Evolutionary conservation across 768 basidiomycete genomes (phyloP), one percentile per base, ranked within the genome.

Genomic region (Rhodotorula graminis): DNA sequence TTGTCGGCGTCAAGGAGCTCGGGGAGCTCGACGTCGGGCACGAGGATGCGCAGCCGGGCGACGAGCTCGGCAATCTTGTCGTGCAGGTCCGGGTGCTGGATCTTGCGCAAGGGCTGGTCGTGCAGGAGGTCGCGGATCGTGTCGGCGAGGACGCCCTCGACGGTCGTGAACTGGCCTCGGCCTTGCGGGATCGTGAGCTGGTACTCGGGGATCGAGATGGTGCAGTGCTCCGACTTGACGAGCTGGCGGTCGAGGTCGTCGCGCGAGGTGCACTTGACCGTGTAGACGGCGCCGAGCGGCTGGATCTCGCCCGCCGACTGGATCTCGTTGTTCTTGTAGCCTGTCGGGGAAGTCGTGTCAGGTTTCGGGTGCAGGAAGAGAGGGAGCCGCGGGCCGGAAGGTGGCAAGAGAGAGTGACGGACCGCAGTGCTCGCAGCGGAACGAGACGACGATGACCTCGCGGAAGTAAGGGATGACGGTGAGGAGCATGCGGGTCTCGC

Each of bases 401-500:
- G 60, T 6, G 47, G 8, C 15, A 21, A 33, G 33, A 25, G 40
- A 19, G 19, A 7, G 18, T 19, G 55, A 81, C 74, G 84, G 82
- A 16, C 93, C 93, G 77, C 96, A 99, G 78, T 93, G 88, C 69
- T 95, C 92, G 80, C 96, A 99, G 68, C 89, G 86, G 84, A 99
- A 99, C 52, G 92, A 94, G 88, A 95, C 93, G 71, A 98, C 87
- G 74, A 99, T 90, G 64, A 98, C 88, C 80, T 99, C 92, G 58
- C 87, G 85, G 84, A 98, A 98, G 84, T 88, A 98, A 0, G 96
- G 96, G 61, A 99, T 99, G 6, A 88, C 88, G 0, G 94, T 97
- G 61, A 99, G 84, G 77, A 99, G 86, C 77, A 99, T 82, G 56
- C 93, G 84, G 1, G 96, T 99, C 21, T 84, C 83, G 46, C 95